phyloP scores from a whole-genome alignment of 2,329 filamentous ascomycete species.

The Xylariaceae sp. region DNA sequence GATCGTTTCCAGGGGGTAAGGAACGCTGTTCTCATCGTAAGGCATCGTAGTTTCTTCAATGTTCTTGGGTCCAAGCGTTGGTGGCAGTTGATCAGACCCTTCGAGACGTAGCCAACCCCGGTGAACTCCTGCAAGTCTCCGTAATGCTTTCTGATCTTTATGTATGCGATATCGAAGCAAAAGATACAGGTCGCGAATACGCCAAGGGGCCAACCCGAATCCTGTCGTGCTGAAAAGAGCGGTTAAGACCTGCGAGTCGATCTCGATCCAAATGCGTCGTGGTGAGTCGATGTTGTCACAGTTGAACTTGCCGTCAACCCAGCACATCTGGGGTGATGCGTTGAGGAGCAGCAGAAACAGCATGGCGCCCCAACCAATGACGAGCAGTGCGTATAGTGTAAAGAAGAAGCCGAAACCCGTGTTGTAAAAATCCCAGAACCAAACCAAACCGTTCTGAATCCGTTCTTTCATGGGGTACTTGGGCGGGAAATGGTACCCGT shows the following conservation, averaged over 20 bases:
- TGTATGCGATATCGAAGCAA: constrained; percentile 68
- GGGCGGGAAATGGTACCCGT: constrained; percentile 71
- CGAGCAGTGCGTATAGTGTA: constrained; percentile 79
- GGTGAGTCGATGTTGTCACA: constrained; percentile 79
- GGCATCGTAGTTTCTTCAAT: constrained; percentile 50
- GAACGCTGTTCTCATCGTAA: constrained; percentile 57
- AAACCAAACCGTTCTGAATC: constrained; percentile 61
- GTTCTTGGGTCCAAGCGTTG: constrained; percentile 59
- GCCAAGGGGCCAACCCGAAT: constrained; percentile 85
- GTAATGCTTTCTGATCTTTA: constrained; percentile 62
- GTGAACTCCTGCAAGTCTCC: constrained; percentile 76
- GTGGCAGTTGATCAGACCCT: constrained; percentile 66
- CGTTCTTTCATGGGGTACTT: constrained; percentile 66
- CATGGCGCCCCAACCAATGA: constrained; percentile 92
- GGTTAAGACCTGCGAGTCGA: constrained; percentile 82
- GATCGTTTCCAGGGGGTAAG: constrained; percentile 68
- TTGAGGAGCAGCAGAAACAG: constrained; percentile 84
- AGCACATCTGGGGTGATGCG: constrained; percentile 75
- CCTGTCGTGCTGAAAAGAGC: constrained; percentile 86
- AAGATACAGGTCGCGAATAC: constrained; percentile 80
- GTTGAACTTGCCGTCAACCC: constrained; percentile 51
- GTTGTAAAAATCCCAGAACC: constrained; percentile 75
- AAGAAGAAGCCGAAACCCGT: constrained; percentile 80
- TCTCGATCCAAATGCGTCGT: constrained; percentile 84
- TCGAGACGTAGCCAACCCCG: constrained; percentile 76